Conservation (phyloP, 2,329 filamentous ascomycete genomes). For the Talaromyces sp. region DNA sequence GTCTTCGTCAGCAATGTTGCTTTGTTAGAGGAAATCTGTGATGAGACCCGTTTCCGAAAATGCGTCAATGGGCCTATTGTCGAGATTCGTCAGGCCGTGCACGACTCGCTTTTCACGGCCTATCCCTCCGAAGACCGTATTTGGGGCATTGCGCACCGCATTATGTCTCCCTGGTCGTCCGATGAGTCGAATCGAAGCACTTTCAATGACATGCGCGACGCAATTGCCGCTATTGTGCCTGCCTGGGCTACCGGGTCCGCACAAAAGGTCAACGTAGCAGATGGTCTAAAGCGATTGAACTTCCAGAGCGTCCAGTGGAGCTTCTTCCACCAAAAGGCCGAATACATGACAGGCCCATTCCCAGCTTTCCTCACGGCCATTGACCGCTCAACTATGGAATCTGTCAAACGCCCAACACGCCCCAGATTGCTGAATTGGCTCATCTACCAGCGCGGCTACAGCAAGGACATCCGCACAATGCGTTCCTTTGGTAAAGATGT, state of each 20-base stretch:
- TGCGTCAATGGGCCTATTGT: constrained; percentile 48
- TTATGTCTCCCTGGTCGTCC: constrained; percentile 43
- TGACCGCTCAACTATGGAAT: constrained; percentile 52
- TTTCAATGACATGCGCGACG: constrained; percentile 47
- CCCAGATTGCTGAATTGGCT: constrained; percentile 50
- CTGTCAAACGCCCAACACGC: constrained; percentile 51
- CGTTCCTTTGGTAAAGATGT: constrained; percentile 52
- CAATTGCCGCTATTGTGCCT: constrained; percentile 45
- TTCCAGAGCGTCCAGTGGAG: constrained; percentile 48
- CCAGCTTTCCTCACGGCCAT: constrained; percentile 50
- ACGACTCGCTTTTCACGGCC: constrained; percentile 64
- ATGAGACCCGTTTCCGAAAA: constrained; percentile 58
- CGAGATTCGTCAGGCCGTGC: constrained; percentile 55
- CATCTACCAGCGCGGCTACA: constrained; percentile 49
- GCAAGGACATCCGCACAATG: constrained; percentile 49
- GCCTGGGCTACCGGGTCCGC: constrained; percentile 43
- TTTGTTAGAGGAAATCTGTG: constrained; percentile 59
- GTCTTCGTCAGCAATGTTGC: constrained; percentile 51
- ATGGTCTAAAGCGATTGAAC: constrained; percentile 50
- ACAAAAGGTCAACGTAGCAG: constrained; percentile 42
- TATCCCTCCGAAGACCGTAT: constrained; percentile 37
- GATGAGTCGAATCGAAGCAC: constrained; percentile 33
- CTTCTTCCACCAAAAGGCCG: constrained; percentile 49
- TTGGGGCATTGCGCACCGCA: constrained; percentile 60
- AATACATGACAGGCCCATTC: constrained; percentile 42